These are phyloP conservation scores for Dissophora ornata DNA, from an alignment of 192 early-diverging fungal species.

Conservation along the genomic window DNA sequence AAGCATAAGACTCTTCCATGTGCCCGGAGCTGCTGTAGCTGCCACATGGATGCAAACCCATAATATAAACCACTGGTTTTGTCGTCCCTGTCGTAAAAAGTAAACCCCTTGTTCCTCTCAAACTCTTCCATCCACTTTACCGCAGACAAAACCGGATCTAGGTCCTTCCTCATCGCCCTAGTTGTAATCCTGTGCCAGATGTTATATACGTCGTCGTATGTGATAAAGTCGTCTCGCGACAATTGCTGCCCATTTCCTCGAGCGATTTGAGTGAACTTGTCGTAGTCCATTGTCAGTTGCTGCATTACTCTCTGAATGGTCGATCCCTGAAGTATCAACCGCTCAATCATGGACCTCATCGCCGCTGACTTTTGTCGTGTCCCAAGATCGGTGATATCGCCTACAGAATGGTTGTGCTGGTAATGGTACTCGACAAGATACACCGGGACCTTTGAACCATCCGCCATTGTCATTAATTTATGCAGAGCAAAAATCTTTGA, in stretches of 20 bases:
- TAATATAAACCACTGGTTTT: not conserved
- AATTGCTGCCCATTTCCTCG: not conserved
- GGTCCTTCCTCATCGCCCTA: slow-evolving; percentile 11
- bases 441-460: not conserved
- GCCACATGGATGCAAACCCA: slow-evolving; percentile 13
- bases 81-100: slow-evolving; percentile 9
- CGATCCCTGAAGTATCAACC: not conserved
- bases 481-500: slow-evolving; percentile 1
- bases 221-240: slow-evolving; percentile 17
- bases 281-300: slow-evolving; percentile 23
- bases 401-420: slow-evolving; percentile 3
- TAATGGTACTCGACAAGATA: slow-evolving; percentile 8
- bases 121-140: slow-evolving; percentile 20
- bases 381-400: not conserved
- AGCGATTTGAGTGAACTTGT: slow-evolving; percentile 4
- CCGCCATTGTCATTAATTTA: not conserved
- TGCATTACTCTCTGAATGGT: slow-evolving; percentile 14
- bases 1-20: slow-evolving; percentile 10
- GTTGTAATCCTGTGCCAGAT: slow-evolving; percentile 4
- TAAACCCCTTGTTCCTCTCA: not conserved
- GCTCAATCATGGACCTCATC: not conserved
- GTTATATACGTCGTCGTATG: slow-evolving; percentile 40
- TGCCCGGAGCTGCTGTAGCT: not conserved
- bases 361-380: slow-evolving; percentile 15
- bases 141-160: not conserved